These are phyloP conservation scores for Potentilla sterilis DNA, from an alignment of 306 rosid genomes.

Conservation along the genomic window DNA sequence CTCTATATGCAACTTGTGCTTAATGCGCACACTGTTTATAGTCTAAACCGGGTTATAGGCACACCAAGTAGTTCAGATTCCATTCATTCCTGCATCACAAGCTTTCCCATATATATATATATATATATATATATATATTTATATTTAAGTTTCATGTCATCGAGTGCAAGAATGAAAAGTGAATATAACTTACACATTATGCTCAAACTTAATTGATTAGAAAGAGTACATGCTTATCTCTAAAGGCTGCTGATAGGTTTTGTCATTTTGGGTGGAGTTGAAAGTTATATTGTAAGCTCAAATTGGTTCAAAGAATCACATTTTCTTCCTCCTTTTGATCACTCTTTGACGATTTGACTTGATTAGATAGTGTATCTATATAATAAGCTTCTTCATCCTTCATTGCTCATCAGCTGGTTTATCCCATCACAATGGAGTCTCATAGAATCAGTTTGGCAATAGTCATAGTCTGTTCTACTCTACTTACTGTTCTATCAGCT, in stretches of 20 bases:
- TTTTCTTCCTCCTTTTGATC: constrained; percentile 6
- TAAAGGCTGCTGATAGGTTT: not conserved
- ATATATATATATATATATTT: too few relatives aligned
- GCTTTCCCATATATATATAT: not conserved
- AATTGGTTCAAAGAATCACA: constrained; percentile 20
- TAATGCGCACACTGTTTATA: constrained; percentile 1
- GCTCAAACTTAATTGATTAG: not conserved
- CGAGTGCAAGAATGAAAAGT: not conserved
- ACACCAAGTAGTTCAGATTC: not conserved
- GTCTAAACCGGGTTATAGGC: constrained; percentile 6
- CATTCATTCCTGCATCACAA: not conserved
- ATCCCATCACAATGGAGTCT: constrained; percentile 35
- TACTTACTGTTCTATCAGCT: constrained; percentile 27
- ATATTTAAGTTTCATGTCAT: not conserved
- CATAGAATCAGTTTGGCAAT: constrained; percentile 35
- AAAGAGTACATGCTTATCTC: not conserved
- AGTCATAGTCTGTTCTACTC: constrained; percentile 31
- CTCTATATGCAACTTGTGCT: constrained; percentile 19
- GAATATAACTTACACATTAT: not conserved
- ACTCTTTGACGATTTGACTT: not conserved
- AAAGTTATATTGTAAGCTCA: constrained; percentile 15
- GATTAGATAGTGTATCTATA: not conserved
- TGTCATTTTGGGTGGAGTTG: not conserved
- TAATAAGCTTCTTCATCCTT: constrained; percentile 14
- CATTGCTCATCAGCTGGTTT: constrained; percentile 1